Conservation (phyloP, 441 rosid species). For the Jatropha multifida region DNA sequence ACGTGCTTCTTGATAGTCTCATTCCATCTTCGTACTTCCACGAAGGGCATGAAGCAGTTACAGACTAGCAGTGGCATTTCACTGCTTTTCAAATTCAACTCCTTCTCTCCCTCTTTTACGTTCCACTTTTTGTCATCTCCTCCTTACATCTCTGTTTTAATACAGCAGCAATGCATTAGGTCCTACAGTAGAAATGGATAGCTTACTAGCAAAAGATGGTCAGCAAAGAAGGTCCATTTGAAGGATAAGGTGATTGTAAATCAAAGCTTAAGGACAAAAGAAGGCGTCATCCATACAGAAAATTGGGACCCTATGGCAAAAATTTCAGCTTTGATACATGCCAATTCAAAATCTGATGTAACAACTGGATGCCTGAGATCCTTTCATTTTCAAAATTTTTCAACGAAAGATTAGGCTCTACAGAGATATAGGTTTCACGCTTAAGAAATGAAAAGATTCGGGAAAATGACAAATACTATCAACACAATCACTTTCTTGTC, state of each 20-base stretch:
- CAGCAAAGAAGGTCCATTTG: not conserved
- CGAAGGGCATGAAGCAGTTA: conserved; percentile 1
- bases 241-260: conserved; percentile 8
- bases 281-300: not conserved
- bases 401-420: no score
- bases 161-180: not conserved
- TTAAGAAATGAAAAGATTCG: no score
- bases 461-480: no score
- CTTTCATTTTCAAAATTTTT: not conserved
- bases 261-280: not conserved
- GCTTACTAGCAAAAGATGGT: not conserved
- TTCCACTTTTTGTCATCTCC: not conserved
- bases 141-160: not conserved
- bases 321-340: not conserved
- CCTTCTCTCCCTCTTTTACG: not conserved
- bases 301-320: not conserved
- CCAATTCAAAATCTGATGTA: conserved; percentile 12
- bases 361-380: not conserved
- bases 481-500: no score
- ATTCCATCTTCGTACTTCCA: conserved; percentile 27
- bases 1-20: conserved; percentile 28
- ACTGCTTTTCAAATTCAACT: not conserved
- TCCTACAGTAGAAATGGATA: not conserved
- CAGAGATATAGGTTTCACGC: no score
- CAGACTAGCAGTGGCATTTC: conserved; percentile 22